Conservation (phyloP, 306 rosid species). For the Cicer judaicum region DNA sequence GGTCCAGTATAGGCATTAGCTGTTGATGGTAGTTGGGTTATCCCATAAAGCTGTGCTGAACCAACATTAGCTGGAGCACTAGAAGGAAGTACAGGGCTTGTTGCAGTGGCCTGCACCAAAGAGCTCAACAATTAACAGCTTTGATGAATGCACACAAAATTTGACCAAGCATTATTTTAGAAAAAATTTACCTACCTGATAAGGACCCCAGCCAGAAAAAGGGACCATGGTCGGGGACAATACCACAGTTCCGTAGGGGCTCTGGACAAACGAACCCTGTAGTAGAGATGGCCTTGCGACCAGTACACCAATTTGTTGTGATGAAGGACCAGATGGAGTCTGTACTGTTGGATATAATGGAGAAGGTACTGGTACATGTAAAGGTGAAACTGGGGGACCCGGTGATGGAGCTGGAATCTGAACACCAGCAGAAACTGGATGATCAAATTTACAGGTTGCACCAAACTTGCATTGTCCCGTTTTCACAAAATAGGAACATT, state of each 20-base stretch:
- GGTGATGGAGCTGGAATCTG: constrained; percentile 67
- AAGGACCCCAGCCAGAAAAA: constrained; percentile 77
- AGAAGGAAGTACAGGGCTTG: constrained; percentile 73
- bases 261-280: constrained; percentile 72
- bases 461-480: constrained; percentile 98
- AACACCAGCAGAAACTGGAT: constrained; percentile 72
- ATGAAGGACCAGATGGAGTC: constrained; percentile 76
- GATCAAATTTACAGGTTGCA: constrained; percentile 89
- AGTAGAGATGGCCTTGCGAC: constrained; percentile 86
- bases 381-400: constrained; percentile 58
- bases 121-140: constrained; percentile 45
- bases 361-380: constrained; percentile 58
- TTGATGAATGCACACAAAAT: constrained; percentile 40
- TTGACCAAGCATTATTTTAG: constrained; percentile 38
- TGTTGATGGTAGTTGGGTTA: constrained; percentile 68
- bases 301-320: constrained; percentile 78
- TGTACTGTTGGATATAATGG: constrained; percentile 69
- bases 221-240: constrained; percentile 84
- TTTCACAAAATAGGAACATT: constrained; percentile 92
- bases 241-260: constrained; percentile 80
- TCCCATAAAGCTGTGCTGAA: constrained; percentile 67
- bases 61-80: constrained; percentile 67
- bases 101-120: constrained; percentile 67
- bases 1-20: constrained; percentile 68
- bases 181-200: constrained; percentile 68